phyloP scores from a whole-genome alignment of 495 filamentous ascomycete species.

The Penicillium coffeae region DNA sequence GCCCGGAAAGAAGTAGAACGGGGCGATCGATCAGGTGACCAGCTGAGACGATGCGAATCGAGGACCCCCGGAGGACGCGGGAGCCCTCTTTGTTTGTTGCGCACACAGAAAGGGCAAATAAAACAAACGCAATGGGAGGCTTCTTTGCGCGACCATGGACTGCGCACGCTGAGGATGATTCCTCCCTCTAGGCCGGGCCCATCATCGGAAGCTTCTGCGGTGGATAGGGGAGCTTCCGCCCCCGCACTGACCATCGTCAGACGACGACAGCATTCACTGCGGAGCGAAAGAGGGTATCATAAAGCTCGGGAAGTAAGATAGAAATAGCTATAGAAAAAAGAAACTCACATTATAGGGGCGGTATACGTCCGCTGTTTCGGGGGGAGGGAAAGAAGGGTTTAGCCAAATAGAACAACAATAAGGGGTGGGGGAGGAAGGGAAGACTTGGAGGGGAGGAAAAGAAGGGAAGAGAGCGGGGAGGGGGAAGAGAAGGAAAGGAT shows the following conservation, averaged over 20 bases:
- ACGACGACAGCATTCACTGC: slow-evolving; percentile 2
- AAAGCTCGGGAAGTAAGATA: slow-evolving; percentile 8
- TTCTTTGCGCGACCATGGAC: not conserved
- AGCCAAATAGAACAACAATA: slow-evolving; percentile 22
- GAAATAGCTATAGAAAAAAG: slow-evolving; percentile 6
- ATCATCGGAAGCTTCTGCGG: not conserved
- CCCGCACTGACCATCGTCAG: slow-evolving; percentile 27
- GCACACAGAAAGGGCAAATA: not conserved
- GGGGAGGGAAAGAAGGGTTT: slow-evolving; percentile 9
- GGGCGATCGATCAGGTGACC: slow-evolving; percentile 27
- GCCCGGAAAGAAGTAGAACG: slow-evolving; percentile 3
- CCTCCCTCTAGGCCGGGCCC: not conserved
- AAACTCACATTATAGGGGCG: slow-evolving; percentile 54
- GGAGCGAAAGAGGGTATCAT: slow-evolving; percentile 4
- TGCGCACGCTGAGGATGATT: too few species aligned
- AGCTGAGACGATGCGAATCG: slow-evolving; percentile 11
- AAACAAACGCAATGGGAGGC: not conserved
- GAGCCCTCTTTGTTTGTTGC: not conserved
- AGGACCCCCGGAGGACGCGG: slow-evolving; percentile 16
- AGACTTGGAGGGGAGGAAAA: slow-evolving; percentile 5
- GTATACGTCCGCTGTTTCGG: slow-evolving; percentile 48
- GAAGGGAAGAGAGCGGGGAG: slow-evolving; percentile 22
- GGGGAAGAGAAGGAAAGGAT: slow-evolving; percentile 21
- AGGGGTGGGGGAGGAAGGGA: slow-evolving; percentile 9
- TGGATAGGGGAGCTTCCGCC: slow-evolving; percentile 10